Base-by-base conservation (phyloP, 345 rosid genomes). In the Fremontodendron californicum region DNA sequence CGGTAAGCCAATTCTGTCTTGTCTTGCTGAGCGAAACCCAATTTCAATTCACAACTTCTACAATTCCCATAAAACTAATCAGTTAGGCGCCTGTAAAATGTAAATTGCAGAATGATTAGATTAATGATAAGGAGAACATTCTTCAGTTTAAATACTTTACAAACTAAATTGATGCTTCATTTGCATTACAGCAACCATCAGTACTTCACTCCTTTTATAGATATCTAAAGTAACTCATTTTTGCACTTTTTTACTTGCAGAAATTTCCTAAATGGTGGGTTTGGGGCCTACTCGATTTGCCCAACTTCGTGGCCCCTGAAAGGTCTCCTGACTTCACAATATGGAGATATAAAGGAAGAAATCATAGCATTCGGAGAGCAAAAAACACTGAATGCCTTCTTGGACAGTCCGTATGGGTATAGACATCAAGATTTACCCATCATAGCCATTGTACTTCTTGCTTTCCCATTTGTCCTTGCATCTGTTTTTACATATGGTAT, bases 261-360 rank as follows among this genome's bases (percentile, higher is more conserved):
- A 5, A 61, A 58, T 63, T 84, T 5, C 88, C 91, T 29, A 81
- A 72, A n/a, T 86, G 90, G 91, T 88, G 88, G 92, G 49, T 52
- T 10, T 84, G 90, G 88, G 37, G 60, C 25, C 25, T 85, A 82
- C 29, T 85, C 87, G 87, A 77, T 86, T 6, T 83, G 76, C 68
- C 90, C 87, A 35, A 62, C 78, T 0, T 23, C 86, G 11, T 86
- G 89, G 90, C 69, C 88, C 8, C 57, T 88, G 13, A 85, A 78
- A 66, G 90, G 79, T 51, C 27, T 88, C 0, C 62, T 88, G 0
- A 67, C 84, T 51, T 82, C 90, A 15, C 90, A 81, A 64, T 88
- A 85, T 10, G 91, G 87, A 63, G 87, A 88, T 63, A 73, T 79
- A 63, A 25, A 69, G 10, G 5, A 76, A 16, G 79, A 80, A 40